Base-by-base conservation (phyloP, 805 yeast species). In the Kuraishia hungarica region DNA sequence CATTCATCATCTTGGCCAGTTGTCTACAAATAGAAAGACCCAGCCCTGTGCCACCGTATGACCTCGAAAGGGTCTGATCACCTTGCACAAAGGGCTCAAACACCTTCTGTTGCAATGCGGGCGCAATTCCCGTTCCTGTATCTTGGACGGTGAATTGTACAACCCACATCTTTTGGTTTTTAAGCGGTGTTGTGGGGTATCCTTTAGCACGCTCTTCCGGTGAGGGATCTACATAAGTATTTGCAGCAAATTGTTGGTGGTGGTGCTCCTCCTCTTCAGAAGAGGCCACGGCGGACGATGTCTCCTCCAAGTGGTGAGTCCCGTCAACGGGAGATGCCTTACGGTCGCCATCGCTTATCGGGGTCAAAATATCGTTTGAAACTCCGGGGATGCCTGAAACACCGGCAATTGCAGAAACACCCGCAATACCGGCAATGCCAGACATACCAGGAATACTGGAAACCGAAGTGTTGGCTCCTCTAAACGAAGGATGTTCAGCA, bases 11-110 rank as follows among this genome's bases (percentile, higher is more conserved):
- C 43, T 77, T 78, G 0, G 96, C 96, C 52, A 91, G 76, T 68
- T 91, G 97, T 54, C 87, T 74, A 68, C 96, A 91, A 63, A 90
- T 90, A 4, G 80, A 75, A 50, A 93, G 77, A 1, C 99, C 99
- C 51, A 93, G 75, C 1, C 98, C 99, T 0, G 97, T 94, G 61
- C 99, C 99, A 56, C 98, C 97, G 65, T 87, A 86, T 56, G 92
- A 89, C 64, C 96, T 78, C 4, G 96, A 88, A 26, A 90, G 75
- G 0, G 97, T 90, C 68, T 91, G 97, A 65, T 93, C 98, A 54
- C 98, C 99, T 72, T 93, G 99, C 20, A 92, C 91, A 73, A 93
- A 93, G 1, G 98, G 97, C 64, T 94, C 97, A 68, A 93, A 93
- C 1, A 93, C 96, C 58, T 87, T 83, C 50, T 83, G 83, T 64